Evolutionary conservation across 305 asterid species (phyloP), one percentile per base, ranked within the genome.

Genomic region (Plantago lanceolata): DNA sequence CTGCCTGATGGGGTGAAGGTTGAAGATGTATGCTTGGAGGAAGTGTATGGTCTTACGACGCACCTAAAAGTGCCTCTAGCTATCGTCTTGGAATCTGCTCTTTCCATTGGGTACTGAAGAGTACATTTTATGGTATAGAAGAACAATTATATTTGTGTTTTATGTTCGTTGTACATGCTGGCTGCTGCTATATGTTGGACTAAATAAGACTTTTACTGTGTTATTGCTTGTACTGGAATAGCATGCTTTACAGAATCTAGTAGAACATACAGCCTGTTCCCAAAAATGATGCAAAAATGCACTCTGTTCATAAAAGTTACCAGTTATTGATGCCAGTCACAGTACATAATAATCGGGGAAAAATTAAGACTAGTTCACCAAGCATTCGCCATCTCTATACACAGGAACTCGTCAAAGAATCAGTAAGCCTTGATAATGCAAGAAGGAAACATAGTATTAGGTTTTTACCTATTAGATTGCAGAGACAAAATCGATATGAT

Each of bases 21-120:
- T n/a, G 53, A 78, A 65, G 73, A 76, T 64, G 48, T 75, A 19
- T 67, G 76, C 21, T 19, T 70, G 31, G 81, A 81, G 31, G 83
- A 81, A 50, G 1, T 29, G 5, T 75, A 69, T 35, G 79, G 81
- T 58, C 73, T 77, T 16, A 53, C 77, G 2, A 74, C 75, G 11
- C 79, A 63, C 51, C 80, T 82, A 7, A 74, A 74, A 52, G 33
- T 66, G 12, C 74, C 73, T 54, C 63, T 66, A 61, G n/a, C 67
- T n/a, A 18, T 76, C 11, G 17, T 80, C 54, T 20, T 71, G 68
- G 71, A 80, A 67, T 78, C 80, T 37, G 69, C 71, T 20, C 66
- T 74, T 1, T 56, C 68, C 16, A 6, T 35, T 2, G 59, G 54
- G 13, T 64, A 73, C 20, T 59, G n/a, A n/a, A n/a, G n/a, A n/a